These are phyloP conservation scores for Silene conica DNA, from an alignment of 148 eudicot species.

Conservation along the genomic window DNA sequence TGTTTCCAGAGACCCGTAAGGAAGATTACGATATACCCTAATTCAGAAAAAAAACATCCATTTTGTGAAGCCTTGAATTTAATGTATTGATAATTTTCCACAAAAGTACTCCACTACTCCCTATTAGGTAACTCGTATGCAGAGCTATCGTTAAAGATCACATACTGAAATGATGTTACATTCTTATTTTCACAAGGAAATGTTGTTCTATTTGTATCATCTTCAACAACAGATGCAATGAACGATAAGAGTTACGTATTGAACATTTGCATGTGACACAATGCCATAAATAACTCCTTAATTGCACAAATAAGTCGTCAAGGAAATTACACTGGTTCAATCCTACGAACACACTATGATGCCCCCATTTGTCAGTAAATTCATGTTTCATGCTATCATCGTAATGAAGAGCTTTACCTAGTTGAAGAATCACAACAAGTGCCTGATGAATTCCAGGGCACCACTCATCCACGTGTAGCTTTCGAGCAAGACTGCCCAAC, in stretches of 20 bases:
- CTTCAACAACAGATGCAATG: too few species aligned
- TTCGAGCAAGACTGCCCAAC: slow-evolving; percentile 66
- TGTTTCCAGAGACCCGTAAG: neutral
- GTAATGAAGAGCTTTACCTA: slow-evolving; percentile 41
- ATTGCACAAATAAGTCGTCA: neutral
- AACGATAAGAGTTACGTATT: too few species aligned
- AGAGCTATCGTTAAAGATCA: neutral
- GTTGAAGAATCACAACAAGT: slow-evolving; percentile 37
- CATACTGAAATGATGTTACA: too few species aligned
- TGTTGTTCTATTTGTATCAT: too few species aligned
- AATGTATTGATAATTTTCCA: neutral
- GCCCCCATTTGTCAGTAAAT: neutral
- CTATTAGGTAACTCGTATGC: neutral
- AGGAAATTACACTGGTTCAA: neutral
- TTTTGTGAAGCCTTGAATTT: neutral
- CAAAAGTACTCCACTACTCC: neutral
- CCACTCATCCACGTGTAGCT: slow-evolving; percentile 91
- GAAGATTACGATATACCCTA: neutral
- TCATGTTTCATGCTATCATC: neutral
- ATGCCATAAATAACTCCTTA: neutral
- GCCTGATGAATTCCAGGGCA: slow-evolving; percentile 57
- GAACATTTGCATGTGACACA: neutral
- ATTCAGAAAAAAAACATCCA: neutral
- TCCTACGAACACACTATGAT: neutral
- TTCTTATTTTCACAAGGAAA: too few species aligned